Percentiles rank a stretch among this genome's conserved stretches.
Conservation (phyloP, 2,329 filamentous ascomycete species). For the Sphaerostilbella broomeana region DNA sequence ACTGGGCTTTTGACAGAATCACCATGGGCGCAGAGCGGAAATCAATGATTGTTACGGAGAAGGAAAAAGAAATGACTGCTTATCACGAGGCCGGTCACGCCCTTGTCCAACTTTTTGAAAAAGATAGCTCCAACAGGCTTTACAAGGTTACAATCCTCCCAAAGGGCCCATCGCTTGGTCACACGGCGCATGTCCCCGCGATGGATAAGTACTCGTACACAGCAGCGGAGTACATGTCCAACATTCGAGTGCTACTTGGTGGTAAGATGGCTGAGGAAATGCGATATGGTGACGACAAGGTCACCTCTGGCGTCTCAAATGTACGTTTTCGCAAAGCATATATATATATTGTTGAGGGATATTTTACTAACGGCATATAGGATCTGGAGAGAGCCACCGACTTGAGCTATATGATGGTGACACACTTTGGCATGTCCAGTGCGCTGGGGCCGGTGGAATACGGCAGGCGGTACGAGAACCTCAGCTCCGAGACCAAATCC, state of each 20-base stretch:
- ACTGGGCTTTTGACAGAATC: conserved; percentile 98
- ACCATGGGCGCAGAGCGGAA: conserved; percentile 93
- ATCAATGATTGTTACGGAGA: conserved; percentile 81
- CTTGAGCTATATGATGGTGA: conserved; percentile 82
- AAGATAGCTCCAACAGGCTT: conserved; percentile 64
- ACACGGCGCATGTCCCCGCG: conserved; percentile 81
- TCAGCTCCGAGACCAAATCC: conserved; percentile 81
- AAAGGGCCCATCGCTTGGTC: conserved; percentile 75
- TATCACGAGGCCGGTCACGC: conserved; percentile 96
- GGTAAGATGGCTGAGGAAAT: conserved; percentile 89
- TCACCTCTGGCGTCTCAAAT: conserved; percentile 78
- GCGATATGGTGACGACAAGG: conserved; percentile 82
- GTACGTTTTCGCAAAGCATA: conserved; percentile 41
- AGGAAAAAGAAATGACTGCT: conserved; percentile 93
- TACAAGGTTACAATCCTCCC: conserved; percentile 98
- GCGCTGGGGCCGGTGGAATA: conserved; percentile 87
- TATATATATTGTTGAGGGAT: conserved; percentile 23
- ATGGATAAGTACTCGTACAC: conserved; percentile 88
- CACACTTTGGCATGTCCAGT: conserved; percentile 81
- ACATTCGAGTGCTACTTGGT: conserved; percentile 75
- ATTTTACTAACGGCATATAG: conserved; percentile 32
- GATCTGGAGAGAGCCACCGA: conserved; percentile 79
- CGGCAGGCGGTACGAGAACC: conserved; percentile 66
- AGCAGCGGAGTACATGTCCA: conserved; percentile 74
- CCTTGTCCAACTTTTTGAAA: conserved; percentile 75